Conservation (phyloP, 2,329 filamentous ascomycete species). For the Talaromyces funiculosus region DNA sequence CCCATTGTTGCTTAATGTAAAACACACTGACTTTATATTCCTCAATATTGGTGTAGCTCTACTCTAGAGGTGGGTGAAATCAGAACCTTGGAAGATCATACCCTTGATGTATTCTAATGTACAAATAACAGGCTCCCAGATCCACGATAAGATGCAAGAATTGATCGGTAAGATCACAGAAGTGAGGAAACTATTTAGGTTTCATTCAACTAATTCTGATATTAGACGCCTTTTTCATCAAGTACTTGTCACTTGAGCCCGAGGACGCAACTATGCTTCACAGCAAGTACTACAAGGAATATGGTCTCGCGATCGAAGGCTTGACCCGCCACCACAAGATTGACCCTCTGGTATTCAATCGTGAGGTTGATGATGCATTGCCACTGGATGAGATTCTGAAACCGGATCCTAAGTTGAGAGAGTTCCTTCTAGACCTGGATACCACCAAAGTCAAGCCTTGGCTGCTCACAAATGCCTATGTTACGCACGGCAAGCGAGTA, state of each 20-base stretch:
- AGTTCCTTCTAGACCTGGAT: constrained; percentile 77
- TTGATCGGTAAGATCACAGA: constrained; percentile 63
- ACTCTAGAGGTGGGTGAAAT: constrained; percentile 66
- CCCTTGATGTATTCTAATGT: not conserved
- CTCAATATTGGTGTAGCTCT: constrained; percentile 63
- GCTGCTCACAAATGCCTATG: constrained; percentile 95
- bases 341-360: constrained; percentile 89
- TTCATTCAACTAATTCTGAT: not conserved
- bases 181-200: no score
- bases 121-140: constrained; percentile 57
- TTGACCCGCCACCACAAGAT: constrained; percentile 92
- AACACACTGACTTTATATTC: not conserved
- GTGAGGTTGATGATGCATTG: constrained; percentile 88
- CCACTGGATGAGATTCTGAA: constrained; percentile 80
- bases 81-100: not conserved
- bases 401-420: constrained; percentile 67
- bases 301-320: constrained; percentile 95
- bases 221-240: constrained; percentile 55
- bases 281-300: constrained; percentile 87
- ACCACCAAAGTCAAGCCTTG: constrained; percentile 76
- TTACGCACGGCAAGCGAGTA: constrained; percentile 79
- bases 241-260: constrained; percentile 65
- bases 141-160: constrained; percentile 81
- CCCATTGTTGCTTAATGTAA: not conserved
- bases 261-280: constrained; percentile 83